A percentile compares a stretch with the other conserved stretches of the same genome.
These are phyloP conservation scores for Talaromyces funiculosus DNA, from an alignment of 2,329 filamentous ascomycete species.

Conservation along the genomic window DNA sequence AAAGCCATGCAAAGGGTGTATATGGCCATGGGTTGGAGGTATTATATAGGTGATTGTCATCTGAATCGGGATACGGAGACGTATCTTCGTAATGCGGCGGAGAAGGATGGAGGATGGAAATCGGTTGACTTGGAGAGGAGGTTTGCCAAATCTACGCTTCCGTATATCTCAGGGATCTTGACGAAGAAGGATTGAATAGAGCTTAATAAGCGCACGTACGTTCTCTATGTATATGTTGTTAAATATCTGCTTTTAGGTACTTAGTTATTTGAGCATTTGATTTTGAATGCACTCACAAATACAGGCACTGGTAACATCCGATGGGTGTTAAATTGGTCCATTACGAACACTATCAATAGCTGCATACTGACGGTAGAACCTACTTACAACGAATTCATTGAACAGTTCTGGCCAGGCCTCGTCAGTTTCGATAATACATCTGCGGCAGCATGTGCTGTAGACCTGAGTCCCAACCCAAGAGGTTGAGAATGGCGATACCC, in stretches of 20 bases:
- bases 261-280: background rate
- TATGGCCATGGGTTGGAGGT: constrained; percentile 45
- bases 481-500: too few relatives aligned
- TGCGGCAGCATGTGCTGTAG: too few relatives aligned
- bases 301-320: background rate
- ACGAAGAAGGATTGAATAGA: constrained; percentile 28
- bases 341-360: too few relatives aligned
- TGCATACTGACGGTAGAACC: too few relatives aligned
- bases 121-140: constrained; percentile 41
- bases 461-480: too few relatives aligned
- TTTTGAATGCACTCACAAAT: background rate
- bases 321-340: too few relatives aligned
- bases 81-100: constrained; percentile 39
- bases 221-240: background rate
- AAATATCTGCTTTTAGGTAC: background rate
- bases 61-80: constrained; percentile 46
- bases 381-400: too few relatives aligned
- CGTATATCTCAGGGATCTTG: constrained; percentile 38
- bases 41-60: constrained; percentile 49
- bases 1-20: constrained; percentile 44
- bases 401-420: too few relatives aligned
- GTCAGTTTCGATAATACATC: too few relatives aligned
- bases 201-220: background rate
- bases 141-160: constrained; percentile 34
- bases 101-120: constrained; percentile 44